phyloP scores from a whole-genome alignment of 768 basidiomycete genomes.

The Cubamyces lactineus region DNA sequence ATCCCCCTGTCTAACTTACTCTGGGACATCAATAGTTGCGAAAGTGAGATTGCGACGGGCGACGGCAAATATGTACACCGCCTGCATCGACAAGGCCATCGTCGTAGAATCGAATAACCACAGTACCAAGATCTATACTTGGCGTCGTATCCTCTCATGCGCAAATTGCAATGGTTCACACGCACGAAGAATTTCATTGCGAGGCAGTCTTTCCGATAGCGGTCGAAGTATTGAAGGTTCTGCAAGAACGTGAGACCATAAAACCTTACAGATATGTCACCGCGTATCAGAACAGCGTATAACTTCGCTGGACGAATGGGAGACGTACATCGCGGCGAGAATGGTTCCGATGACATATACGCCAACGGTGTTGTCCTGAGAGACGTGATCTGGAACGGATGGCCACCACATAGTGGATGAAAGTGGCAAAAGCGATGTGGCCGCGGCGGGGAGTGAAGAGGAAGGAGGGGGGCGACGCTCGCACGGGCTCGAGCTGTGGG shows the following conservation, averaged over 20 bases:
- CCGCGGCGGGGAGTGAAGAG: not conserved
- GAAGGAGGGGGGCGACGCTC: not conserved
- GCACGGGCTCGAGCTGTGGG: not conserved
- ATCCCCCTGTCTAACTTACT: conserved; percentile 1
- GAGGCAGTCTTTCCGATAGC: conserved; percentile 12
- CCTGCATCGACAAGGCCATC: conserved; percentile 11
- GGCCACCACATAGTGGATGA: conserved; percentile 20
- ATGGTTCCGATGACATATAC: conserved; percentile 14
- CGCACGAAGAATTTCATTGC: conserved; percentile 17
- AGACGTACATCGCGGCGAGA: conserved; percentile 14
- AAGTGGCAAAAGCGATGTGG: not conserved
- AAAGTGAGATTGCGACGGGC: conserved; percentile 6
- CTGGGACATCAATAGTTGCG: conserved; percentile 8
- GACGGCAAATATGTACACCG: conserved; percentile 17
- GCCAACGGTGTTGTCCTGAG: conserved; percentile 17
- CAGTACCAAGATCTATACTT: conserved; percentile 6
- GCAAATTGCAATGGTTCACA: no score
- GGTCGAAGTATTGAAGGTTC: conserved; percentile 19
- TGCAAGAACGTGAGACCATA: conserved; percentile 25
- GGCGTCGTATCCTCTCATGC: not conserved
- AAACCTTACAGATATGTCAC: conserved; percentile 4
- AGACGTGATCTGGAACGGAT: conserved; percentile 4
- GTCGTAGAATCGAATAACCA: conserved; percentile 20
- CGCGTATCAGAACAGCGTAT: not conserved
- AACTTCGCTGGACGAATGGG: not conserved